Conservation (phyloP, 129 eudicot species). For the Dittrichia graveolens region DNA sequence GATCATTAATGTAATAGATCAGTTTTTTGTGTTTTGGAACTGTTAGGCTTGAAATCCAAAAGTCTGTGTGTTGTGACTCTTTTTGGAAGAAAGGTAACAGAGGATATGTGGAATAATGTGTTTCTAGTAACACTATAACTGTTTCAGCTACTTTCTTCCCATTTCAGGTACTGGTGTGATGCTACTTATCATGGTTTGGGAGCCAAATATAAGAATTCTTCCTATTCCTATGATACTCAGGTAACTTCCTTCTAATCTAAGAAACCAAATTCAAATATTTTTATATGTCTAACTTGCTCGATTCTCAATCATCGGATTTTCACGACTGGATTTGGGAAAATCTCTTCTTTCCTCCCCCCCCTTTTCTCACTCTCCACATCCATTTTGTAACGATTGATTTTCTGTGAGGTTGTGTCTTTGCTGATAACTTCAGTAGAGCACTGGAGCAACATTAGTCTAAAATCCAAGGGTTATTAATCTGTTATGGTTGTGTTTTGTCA, state of each 20-base stretch:
- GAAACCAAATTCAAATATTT: slow-evolving; percentile 12
- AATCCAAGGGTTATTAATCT: no score
- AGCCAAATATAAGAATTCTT: slow-evolving; percentile 61
- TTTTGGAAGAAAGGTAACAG: background rate
- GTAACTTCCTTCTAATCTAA: slow-evolving; percentile 32
- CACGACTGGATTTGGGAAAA: no score
- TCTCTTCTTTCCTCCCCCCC: no score
- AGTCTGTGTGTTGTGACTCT: background rate
- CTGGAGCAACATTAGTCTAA: no score
- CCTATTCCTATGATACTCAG: slow-evolving; percentile 68
- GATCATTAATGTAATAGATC: no score
- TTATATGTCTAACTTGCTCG: background rate
- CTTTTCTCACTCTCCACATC: no score
- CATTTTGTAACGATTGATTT: no score
- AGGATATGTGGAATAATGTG: slow-evolving; percentile 4
- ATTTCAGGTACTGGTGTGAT: slow-evolving; percentile 85
- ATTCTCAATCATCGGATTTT: slow-evolving; percentile 4
- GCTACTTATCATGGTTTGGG: slow-evolving; percentile 91
- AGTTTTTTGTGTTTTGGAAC: no score
- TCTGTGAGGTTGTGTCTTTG: no score
- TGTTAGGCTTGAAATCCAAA: slow-evolving; percentile 9
- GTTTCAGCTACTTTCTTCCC: slow-evolving; percentile 9
- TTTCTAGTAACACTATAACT: background rate
- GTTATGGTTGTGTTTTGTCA: no score
- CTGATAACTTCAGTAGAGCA: no score